A percentile compares a stretch with the other conserved stretches of the same genome.
Conservation (phyloP, 257 asterid genomes). For the Nicotiana paniculata region DNA sequence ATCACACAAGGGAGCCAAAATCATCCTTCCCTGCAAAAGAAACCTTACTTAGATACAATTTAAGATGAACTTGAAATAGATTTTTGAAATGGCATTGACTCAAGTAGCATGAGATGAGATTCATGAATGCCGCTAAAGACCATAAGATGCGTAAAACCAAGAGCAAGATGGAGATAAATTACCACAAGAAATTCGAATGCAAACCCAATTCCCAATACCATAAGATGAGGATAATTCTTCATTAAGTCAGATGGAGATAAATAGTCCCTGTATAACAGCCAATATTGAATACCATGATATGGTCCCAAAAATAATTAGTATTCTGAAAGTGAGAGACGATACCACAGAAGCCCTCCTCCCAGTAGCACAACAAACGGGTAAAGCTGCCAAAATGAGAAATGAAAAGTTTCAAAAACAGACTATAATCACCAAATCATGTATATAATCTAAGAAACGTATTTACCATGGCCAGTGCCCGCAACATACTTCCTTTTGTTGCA, state of each 20-base stretch:
- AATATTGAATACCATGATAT: neutral
- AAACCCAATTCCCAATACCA: conserved; percentile 74
- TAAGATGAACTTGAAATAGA: too few relatives aligned
- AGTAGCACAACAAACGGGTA: conserved; percentile 76
- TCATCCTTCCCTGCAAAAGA: conserved; percentile 53
- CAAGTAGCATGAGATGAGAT: too few relatives aligned
- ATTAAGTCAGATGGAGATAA: conserved; percentile 74
- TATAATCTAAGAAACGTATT: neutral
- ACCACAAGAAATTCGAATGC: conserved; percentile 97
- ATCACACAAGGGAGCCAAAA: conserved; percentile 86
- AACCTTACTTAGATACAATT: too few relatives aligned
- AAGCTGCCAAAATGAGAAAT: conserved; percentile 44
- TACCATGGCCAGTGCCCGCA: conserved; percentile 87
- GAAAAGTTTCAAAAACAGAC: conserved; percentile 3
- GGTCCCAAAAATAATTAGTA: neutral
- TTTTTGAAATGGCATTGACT: too few relatives aligned
- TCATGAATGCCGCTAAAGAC: too few relatives aligned
- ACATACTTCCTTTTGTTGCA: conserved; percentile 80
- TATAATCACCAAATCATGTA: conserved; percentile 1
- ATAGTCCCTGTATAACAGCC: conserved; percentile 53
- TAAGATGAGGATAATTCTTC: conserved; percentile 56
- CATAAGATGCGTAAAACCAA: too few relatives aligned
- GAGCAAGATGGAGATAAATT: conserved; percentile 11
- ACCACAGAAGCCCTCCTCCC: conserved; percentile 74
- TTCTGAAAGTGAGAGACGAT: conserved; percentile 24